Conservation (phyloP, 2,329 filamentous ascomycete species). For the Ilyonectria mors-panacis region DNA sequence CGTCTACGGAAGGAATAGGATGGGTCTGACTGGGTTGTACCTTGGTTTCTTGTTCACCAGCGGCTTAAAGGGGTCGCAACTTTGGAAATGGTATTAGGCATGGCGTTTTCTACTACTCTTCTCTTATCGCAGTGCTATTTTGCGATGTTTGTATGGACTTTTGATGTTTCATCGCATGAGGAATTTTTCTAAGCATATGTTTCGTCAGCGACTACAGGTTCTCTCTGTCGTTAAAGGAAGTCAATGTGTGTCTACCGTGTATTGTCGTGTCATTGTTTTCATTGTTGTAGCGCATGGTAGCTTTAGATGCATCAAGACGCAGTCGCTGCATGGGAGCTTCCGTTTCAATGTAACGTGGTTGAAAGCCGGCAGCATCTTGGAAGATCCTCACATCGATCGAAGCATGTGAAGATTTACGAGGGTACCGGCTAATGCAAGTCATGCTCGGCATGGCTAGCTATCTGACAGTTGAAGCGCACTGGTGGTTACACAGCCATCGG, state of each 20-base stretch:
- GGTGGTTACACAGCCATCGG: background rate
- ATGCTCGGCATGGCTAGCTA: background rate
- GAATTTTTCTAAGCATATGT: background rate
- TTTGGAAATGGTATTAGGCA: slow-evolving; percentile 24
- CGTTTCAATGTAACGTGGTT: slow-evolving; percentile 9
- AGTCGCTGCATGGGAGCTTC: background rate
- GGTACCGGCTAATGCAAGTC: slow-evolving; percentile 12
- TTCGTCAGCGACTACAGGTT: background rate
- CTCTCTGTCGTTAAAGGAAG: background rate
- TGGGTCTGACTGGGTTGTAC: slow-evolving; percentile 2
- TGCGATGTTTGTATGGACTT: slow-evolving; percentile 1
- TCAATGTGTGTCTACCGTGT: background rate
- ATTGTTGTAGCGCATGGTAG: background rate
- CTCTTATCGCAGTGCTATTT: slow-evolving; percentile 1
- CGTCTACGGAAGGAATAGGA: slow-evolving; percentile 16
- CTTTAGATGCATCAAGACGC: background rate
- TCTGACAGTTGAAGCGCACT: background rate
- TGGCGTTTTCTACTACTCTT: slow-evolving; percentile 27
- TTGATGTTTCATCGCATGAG: background rate
- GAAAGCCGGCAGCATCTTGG: background rate
- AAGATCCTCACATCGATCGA: background rate
- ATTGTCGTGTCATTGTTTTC: background rate
- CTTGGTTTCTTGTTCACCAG: slow-evolving; percentile 13
- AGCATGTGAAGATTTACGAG: slow-evolving; percentile 11
- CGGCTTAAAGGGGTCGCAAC: slow-evolving; percentile 7